Conservation (phyloP, 2,329 filamentous ascomycete species). For the Hymenoscyphus linearis region DNA sequence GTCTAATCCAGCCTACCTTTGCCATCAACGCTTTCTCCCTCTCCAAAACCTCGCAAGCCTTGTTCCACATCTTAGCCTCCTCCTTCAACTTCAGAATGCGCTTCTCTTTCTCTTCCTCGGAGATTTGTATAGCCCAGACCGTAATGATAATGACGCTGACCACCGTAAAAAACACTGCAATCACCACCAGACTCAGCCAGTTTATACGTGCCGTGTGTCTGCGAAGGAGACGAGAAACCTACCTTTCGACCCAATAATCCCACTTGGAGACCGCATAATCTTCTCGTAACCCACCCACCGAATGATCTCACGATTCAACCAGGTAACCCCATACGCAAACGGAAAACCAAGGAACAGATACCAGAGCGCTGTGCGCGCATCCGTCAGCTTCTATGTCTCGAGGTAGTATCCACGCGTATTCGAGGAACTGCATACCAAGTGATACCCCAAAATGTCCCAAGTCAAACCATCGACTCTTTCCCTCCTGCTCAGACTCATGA, state of each 20-base stretch:
- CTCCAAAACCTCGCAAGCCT: constrained; percentile 12
- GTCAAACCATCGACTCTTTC: neutral
- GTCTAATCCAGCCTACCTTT: too few species aligned
- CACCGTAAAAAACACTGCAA: neutral
- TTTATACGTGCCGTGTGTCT: neutral
- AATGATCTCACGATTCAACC: neutral
- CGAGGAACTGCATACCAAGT: neutral
- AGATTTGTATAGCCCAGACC: neutral
- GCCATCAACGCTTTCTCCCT: neutral
- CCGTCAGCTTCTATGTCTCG: neutral
- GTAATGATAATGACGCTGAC: neutral
- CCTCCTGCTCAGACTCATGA: too few species aligned
- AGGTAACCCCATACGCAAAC: constrained; percentile 7
- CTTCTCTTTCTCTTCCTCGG: constrained; percentile 2
- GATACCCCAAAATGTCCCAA: neutral
- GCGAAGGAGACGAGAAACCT: neutral
- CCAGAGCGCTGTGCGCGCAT: neutral
- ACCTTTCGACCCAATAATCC: neutral
- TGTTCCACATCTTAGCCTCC: constrained; percentile 12
- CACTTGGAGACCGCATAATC: constrained; percentile 8
- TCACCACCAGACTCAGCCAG: neutral
- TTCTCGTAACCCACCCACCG: constrained; percentile 10
- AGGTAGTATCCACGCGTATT: neutral
- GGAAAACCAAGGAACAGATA: constrained; percentile 12
- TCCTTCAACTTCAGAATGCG: constrained; percentile 1